phyloP scores from a whole-genome alignment of 2,329 filamentous ascomycete species.

The Microsporum canis region DNA sequence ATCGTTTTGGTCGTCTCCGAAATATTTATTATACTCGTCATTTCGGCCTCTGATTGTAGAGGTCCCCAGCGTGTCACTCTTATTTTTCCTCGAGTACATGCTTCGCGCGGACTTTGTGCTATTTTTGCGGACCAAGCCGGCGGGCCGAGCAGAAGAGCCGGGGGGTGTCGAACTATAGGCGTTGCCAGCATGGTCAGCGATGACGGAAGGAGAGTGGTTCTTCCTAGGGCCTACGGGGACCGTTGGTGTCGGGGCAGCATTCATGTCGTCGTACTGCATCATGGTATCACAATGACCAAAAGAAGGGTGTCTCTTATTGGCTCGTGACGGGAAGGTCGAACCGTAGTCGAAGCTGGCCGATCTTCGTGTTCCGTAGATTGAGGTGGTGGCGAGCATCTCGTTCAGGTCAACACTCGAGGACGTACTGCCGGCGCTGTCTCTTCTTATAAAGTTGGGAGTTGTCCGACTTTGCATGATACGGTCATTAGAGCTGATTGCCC shows the following conservation, averaged over 20 bases:
- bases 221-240: slow-evolving; percentile 68
- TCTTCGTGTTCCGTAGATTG: slow-evolving; percentile 26
- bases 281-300: slow-evolving; percentile 6
- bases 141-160: slow-evolving; percentile 20
- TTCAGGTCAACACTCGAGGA: slow-evolving; percentile 67
- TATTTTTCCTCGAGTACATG: slow-evolving; percentile 26
- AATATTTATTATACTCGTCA: slow-evolving; percentile 20
- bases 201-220: slow-evolving; percentile 30
- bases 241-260: slow-evolving; percentile 76
- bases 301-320: background rate
- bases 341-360: slow-evolving; percentile 38
- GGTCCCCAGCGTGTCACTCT: slow-evolving; percentile 32
- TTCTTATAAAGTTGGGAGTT: slow-evolving; percentile 39
- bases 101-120: slow-evolving; percentile 35
- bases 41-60: slow-evolving; percentile 24
- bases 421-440: slow-evolving; percentile 62
- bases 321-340: slow-evolving; percentile 13
- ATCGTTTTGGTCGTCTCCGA: slow-evolving; percentile 22
- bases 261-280: slow-evolving; percentile 42
- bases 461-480: slow-evolving; percentile 33
- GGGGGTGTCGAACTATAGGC: slow-evolving; percentile 6
- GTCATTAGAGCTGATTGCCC: slow-evolving; percentile 18
- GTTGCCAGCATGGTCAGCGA: slow-evolving; percentile 21
- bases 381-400: slow-evolving; percentile 32
- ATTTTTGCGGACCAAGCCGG: slow-evolving; percentile 29